phyloP scores from a whole-genome alignment of 352 stramenopile genomes.

The Blastocystis sp. region DNA sequence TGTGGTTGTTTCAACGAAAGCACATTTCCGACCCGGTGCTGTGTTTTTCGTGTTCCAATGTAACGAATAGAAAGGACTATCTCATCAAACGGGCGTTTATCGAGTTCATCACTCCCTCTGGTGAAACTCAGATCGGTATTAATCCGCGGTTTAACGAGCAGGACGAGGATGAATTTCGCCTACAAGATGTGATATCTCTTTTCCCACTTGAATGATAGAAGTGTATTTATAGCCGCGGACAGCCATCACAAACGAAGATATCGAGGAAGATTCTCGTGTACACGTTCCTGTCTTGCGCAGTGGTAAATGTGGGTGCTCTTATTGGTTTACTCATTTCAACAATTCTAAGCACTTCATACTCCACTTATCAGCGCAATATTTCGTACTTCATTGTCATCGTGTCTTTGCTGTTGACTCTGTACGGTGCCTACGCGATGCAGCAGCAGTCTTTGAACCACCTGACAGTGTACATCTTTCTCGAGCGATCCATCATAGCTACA shows the following conservation, averaged over 20 bases:
- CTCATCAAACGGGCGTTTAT: conserved; percentile 44
- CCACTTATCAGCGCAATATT: neutral
- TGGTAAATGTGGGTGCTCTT: neutral
- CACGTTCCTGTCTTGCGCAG: neutral
- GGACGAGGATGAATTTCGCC: conserved; percentile 54
- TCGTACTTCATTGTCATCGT: conserved; percentile 9
- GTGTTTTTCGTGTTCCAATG: neutral
- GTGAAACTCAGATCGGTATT: conserved; percentile 39
- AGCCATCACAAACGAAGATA: conserved; percentile 44
- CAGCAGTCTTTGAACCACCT: neutral
- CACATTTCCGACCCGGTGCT: conserved; percentile 37
- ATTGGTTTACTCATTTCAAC: conserved; percentile 12
- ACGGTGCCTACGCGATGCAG: conserved; percentile 31
- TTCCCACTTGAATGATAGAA: neutral
- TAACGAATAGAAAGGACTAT: conserved; percentile 49
- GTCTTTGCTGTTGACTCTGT: neutral
- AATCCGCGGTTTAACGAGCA: conserved; percentile 51
- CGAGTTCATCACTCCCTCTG: conserved; percentile 38
- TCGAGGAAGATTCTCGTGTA: conserved; percentile 24
- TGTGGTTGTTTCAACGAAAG: conserved; percentile 60
- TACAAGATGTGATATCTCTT: conserved; percentile 12
- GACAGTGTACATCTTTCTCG: neutral
- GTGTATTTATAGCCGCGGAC: conserved; percentile 37
- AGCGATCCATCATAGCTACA: neutral
- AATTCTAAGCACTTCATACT: neutral